A percentile compares a stretch with the other conserved stretches of the same genome.
Evolutionary conservation across 2,329 filamentous ascomycete species (phyloP).

Genomic region (Venturia carpophila): DNA sequence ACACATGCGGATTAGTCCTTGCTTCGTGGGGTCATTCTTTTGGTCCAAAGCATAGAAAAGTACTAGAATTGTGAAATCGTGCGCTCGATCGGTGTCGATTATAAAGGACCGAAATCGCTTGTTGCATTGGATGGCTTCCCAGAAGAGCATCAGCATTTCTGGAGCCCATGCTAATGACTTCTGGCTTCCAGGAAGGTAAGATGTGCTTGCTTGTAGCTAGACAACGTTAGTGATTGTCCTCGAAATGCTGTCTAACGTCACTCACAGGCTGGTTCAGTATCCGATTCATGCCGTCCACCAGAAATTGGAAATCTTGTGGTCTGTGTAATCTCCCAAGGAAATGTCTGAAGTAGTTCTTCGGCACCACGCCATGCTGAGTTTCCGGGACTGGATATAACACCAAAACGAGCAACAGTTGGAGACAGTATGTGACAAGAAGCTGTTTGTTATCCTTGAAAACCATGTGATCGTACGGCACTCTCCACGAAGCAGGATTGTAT

Average conservation of each 20-base stretch:
- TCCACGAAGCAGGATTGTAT: conserved; percentile 91
- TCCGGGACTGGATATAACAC: conserved; percentile 85
- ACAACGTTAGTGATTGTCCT: conserved; percentile 23
- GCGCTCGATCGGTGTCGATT: conserved; percentile 85
- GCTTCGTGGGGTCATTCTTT: conserved; percentile 75
- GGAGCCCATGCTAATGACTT: conserved; percentile 77
- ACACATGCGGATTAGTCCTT: conserved; percentile 92
- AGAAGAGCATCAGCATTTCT: conserved; percentile 94
- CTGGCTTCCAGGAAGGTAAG: conserved; percentile 81
- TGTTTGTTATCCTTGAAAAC: conserved; percentile 89
- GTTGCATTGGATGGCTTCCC: conserved; percentile 96
- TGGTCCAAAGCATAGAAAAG: conserved; percentile 91
- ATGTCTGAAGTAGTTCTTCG: conserved; percentile 90
- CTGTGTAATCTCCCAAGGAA: conserved; percentile 85
- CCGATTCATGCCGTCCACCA: conserved; percentile 87
- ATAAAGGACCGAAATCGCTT: conserved; percentile 95
- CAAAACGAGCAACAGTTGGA: conserved; percentile 81
- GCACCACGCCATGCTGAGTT: conserved; percentile 51
- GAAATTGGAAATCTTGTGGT: conserved; percentile 94
- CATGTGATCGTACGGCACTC: conserved; percentile 86
- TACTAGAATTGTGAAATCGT: conserved; percentile 86
- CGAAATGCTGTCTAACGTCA: background rate
- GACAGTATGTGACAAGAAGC: conserved; percentile 79
- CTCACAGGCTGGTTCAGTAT: conserved; percentile 76
- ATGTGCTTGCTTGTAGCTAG: conserved; percentile 72